Conservation (phyloP, 257 asterid species). For the Thymus quinquecostatus region DNA sequence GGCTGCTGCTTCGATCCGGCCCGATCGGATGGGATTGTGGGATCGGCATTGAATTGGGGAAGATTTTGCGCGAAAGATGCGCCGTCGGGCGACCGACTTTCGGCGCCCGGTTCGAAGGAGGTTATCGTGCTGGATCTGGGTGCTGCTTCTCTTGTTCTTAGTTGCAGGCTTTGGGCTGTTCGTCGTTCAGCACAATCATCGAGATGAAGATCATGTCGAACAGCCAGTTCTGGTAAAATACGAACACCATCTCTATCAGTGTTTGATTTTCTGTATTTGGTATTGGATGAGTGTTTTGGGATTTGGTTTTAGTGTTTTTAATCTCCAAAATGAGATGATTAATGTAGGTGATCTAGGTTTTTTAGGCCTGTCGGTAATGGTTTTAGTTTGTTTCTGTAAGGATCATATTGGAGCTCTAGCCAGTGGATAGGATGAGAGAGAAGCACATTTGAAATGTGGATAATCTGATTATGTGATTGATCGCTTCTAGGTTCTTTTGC, state of each 20-base stretch:
- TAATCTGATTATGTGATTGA: neutral
- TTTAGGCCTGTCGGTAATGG: neutral
- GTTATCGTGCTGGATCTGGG: conserved; percentile 85
- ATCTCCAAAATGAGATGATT: neutral
- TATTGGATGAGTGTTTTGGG: conserved; percentile 3
- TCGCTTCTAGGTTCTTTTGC: conserved; percentile 2
- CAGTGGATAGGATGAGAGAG: neutral
- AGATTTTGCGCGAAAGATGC: conserved; percentile 59
- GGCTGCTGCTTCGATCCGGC: conserved; percentile 37
- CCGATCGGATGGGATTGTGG: conserved; percentile 39
- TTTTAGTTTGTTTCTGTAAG: neutral
- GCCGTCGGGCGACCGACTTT: conserved; percentile 91
- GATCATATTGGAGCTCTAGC: neutral
- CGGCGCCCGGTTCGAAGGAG: conserved; percentile 91
- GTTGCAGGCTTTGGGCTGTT: conserved; percentile 68
- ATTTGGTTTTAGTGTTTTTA: neutral
- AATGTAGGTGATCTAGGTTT: conserved; percentile 28
- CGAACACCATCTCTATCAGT: neutral
- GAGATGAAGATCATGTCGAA: conserved; percentile 59
- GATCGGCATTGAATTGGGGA: conserved; percentile 41
- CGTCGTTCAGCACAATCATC: conserved; percentile 66
- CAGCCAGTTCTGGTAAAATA: conserved; percentile 57
- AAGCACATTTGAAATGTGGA: neutral
- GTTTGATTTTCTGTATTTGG: conserved; percentile 3
- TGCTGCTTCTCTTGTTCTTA: conserved; percentile 51